Conservation (phyloP, 176 grass and related monocot genomes). For the Rhynchospora breviuscula region DNA sequence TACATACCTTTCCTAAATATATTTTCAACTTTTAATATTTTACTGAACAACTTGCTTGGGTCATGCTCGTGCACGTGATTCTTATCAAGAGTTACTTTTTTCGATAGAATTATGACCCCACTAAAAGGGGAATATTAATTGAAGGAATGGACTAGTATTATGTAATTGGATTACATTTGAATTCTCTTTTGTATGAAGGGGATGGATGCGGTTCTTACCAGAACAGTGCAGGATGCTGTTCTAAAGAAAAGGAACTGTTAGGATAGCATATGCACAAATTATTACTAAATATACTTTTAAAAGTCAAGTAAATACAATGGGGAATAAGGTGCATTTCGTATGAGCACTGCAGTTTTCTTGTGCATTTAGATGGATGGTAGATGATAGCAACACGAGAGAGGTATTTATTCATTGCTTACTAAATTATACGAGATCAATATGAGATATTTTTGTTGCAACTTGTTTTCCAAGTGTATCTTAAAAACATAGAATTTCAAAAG, state of each 20-base stretch:
- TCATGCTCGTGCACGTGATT: neutral
- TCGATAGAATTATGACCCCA: neutral
- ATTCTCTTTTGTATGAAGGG: constrained; percentile 3
- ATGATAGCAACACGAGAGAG: neutral
- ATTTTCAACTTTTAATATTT: neutral
- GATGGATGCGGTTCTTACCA: neutral
- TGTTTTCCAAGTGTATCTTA: neutral
- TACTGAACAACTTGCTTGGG: neutral
- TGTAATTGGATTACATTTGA: neutral
- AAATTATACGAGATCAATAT: neutral
- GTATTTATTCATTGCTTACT: neutral
- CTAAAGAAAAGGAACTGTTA: neutral
- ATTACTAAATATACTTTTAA: neutral
- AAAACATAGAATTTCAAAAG: neutral
- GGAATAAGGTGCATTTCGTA: neutral
- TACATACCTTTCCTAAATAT: neutral
- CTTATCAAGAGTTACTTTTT: neutral
- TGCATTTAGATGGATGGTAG: neutral
- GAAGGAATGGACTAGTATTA: neutral
- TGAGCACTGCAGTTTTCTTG: neutral
- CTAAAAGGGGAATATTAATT: constrained; percentile 1
- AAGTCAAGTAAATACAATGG: neutral
- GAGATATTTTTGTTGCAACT: constrained; percentile 1
- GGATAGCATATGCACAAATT: neutral
- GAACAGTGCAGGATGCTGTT: neutral